phyloP scores from a whole-genome alignment of 495 filamentous ascomycete species.

The Entonaema liquescens region DNA sequence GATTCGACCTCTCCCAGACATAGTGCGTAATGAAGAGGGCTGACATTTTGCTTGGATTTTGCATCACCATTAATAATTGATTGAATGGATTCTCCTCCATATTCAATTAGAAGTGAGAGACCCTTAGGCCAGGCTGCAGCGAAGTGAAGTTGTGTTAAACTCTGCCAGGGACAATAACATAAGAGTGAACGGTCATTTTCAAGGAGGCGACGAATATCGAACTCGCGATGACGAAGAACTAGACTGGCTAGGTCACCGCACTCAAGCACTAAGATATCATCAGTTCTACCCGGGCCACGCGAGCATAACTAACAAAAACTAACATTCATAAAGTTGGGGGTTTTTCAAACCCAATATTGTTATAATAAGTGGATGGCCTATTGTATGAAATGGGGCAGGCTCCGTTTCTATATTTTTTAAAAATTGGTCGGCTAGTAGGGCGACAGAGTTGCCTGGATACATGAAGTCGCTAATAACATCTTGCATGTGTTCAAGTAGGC shows the following conservation, averaged over 20 bases:
- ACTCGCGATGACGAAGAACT: slow-evolving; percentile 4
- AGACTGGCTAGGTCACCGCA: not conserved
- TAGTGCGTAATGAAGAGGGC: slow-evolving; percentile 2
- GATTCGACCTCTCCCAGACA: not conserved
- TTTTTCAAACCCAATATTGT: not conserved
- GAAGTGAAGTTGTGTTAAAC: slow-evolving; percentile 7
- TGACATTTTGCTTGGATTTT: not conserved
- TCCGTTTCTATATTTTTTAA: not conserved
- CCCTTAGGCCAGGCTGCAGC: slow-evolving; percentile 20
- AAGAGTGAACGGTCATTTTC: not conserved
- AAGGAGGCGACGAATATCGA: slow-evolving; percentile 5
- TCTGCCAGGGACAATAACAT: not conserved
- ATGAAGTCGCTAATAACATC: too few species aligned
- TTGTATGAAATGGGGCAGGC: not conserved
- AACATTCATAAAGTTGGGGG: not conserved
- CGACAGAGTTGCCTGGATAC: too few species aligned
- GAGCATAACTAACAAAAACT: not conserved
- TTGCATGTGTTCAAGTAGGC: too few species aligned
- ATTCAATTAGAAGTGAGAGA: slow-evolving; percentile 12
- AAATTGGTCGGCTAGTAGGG: not conserved
- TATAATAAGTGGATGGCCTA: not conserved
- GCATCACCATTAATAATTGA: slow-evolving; percentile 15
- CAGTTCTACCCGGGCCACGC: not conserved
- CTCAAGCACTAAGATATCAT: not conserved
- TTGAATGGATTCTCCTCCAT: not conserved